These are phyloP conservation scores for Yarrowia sp. DNA, from an alignment of 805 yeast genomes.

Conservation along the genomic window DNA sequence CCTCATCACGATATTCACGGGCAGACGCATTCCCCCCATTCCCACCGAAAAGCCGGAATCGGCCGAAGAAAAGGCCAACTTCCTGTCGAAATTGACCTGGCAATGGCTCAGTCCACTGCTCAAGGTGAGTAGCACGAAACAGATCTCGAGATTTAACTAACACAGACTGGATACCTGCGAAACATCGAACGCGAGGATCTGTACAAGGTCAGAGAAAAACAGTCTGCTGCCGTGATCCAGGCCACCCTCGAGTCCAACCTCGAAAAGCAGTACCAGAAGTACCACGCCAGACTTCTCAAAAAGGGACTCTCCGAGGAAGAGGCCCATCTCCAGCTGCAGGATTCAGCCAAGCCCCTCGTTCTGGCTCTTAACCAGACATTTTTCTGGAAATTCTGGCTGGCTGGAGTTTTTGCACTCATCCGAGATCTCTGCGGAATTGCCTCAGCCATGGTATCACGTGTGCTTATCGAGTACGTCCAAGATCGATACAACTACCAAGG, in stretches of 20 bases:
- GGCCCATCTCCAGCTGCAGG: constrained; percentile 32
- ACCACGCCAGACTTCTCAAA: constrained; percentile 32
- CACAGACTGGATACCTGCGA: constrained; percentile 54
- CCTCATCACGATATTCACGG: constrained; percentile 15
- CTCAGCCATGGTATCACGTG: constrained; percentile 20
- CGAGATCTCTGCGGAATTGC: constrained; percentile 20
- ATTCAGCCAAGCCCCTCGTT: constrained; percentile 6
- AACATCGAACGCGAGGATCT: constrained; percentile 58
- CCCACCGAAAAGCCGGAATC: constrained; percentile 17
- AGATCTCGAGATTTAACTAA: not conserved
- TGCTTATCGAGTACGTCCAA: constrained; percentile 9
- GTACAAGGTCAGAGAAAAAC: constrained; percentile 42
- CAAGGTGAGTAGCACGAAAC: not conserved
- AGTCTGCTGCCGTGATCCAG: constrained; percentile 41
- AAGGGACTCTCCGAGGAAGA: constrained; percentile 47
- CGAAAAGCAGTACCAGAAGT: constrained; percentile 30
- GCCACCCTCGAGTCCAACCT: constrained; percentile 38
- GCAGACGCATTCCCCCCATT: constrained; percentile 2
- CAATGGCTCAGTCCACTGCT: constrained; percentile 19
- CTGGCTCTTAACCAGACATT: constrained; percentile 42
- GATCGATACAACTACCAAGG: not conserved
- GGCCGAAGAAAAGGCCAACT: not conserved
- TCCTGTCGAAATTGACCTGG: constrained; percentile 19
- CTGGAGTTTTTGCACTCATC: constrained; percentile 30
- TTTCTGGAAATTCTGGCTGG: constrained; percentile 36